These are phyloP conservation scores for Pelargonium australe DNA, from an alignment of 441 rosid species.

Conservation along the genomic window DNA sequence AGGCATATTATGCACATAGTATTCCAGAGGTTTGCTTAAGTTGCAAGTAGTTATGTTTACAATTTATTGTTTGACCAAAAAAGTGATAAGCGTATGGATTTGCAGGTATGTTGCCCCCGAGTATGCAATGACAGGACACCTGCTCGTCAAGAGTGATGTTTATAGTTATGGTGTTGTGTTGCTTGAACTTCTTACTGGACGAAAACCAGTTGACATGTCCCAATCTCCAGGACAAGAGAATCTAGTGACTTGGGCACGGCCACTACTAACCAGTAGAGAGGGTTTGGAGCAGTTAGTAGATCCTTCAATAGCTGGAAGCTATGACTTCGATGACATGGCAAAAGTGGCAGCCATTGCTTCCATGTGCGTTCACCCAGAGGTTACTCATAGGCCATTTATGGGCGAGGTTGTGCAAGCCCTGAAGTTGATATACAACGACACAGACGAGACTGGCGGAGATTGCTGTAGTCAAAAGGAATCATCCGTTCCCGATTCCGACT, in stretches of 20 bases:
- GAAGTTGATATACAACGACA: slow-evolving; percentile 76
- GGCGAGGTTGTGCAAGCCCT: slow-evolving; percentile 96
- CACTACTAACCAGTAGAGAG: slow-evolving; percentile 65
- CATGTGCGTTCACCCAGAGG: slow-evolving; percentile 91
- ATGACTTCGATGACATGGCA: slow-evolving; percentile 69
- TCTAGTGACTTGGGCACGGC: slow-evolving; percentile 85
- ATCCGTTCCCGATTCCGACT: background rate
- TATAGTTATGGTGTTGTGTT: slow-evolving; percentile 97
- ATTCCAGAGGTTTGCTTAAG: background rate
- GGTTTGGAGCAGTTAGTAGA: slow-evolving; percentile 71
- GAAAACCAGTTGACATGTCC: slow-evolving; percentile 89
- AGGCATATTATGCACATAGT: background rate
- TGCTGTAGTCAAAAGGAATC: background rate
- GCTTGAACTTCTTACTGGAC: slow-evolving; percentile 81
- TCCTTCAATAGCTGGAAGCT: slow-evolving; percentile 51
- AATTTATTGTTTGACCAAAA: background rate
- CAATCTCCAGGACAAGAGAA: slow-evolving; percentile 90
- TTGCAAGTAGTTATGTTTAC: background rate
- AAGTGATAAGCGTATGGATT: background rate
- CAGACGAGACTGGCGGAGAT: slow-evolving; percentile 46
- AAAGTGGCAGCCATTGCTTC: slow-evolving; percentile 96
- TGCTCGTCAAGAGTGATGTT: slow-evolving; percentile 91
- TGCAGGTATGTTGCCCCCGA: slow-evolving; percentile 86
- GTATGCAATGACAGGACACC: slow-evolving; percentile 98
- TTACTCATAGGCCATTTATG: slow-evolving; percentile 92